These are phyloP conservation scores for Candida sphagnicola DNA, from an alignment of 805 yeast genomes.

Conservation along the genomic window DNA sequence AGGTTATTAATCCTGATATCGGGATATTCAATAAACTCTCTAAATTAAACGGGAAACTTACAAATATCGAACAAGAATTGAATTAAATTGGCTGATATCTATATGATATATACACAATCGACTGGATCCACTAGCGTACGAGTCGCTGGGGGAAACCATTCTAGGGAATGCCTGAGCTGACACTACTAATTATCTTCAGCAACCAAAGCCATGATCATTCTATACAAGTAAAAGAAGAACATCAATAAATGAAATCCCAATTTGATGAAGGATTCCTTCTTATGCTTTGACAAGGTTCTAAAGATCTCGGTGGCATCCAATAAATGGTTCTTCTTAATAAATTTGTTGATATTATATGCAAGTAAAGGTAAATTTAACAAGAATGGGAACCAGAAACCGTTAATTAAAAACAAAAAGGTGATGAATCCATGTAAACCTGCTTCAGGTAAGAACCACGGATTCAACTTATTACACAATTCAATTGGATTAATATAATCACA, in stretches of 20 bases:
- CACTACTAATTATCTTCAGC: constrained; percentile 44
- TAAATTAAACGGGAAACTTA: constrained; percentile 20
- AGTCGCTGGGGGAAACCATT: too few species aligned
- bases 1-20: constrained; percentile 19
- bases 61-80: constrained; percentile 14
- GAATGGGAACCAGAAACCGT: constrained; percentile 91
- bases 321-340: constrained; percentile 73
- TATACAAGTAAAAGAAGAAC: constrained; percentile 94
- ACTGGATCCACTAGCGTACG: too few species aligned
- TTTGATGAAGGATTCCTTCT: constrained; percentile 86
- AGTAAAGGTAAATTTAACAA: constrained; percentile 77
- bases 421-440: constrained; percentile 76
- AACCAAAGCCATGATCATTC: constrained; percentile 92
- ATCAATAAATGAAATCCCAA: constrained; percentile 85
- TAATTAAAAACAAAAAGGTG: constrained; percentile 66
- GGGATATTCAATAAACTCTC: constrained; percentile 21
- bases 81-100: neutral
- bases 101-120: neutral
- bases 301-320: constrained; percentile 97
- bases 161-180: neutral
- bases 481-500: constrained; percentile 97
- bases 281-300: constrained; percentile 88
- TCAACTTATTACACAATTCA: constrained; percentile 89
- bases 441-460: constrained; percentile 86
- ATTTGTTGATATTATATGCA: constrained; percentile 79